Conservation (phyloP, 1,284 basidiomycete species). For the Volvariella surrecta region DNA sequence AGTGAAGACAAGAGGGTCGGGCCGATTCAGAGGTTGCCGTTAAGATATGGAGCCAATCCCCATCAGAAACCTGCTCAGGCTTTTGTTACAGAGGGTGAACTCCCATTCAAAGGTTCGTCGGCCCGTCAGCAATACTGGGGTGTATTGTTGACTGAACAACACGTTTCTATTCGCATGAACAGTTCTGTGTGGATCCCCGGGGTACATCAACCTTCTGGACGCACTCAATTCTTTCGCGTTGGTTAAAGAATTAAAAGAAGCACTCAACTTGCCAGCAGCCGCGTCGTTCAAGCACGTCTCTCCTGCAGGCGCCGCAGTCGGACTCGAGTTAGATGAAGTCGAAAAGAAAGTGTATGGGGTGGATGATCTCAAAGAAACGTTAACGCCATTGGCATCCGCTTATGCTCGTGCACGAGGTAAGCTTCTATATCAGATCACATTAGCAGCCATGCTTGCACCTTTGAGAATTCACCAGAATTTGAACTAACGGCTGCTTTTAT, state of each 20-base stretch:
- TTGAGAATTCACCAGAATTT: background rate
- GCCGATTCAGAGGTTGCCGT: constrained; percentile 74
- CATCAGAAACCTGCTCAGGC: constrained; percentile 99
- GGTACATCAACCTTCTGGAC: constrained; percentile 99
- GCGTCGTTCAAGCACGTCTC: constrained; percentile 99
- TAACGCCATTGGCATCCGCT: constrained; percentile 87
- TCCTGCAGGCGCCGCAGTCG: constrained; percentile 93
- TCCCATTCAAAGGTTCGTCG: constrained; percentile 86
- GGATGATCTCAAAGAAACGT: constrained; percentile 84
- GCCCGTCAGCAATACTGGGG: background rate
- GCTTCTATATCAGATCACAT: constrained; percentile 12
- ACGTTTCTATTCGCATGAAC: background rate
- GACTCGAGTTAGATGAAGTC: constrained; percentile 72
- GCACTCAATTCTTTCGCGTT: constrained; percentile 96
- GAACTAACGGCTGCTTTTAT: background rate
- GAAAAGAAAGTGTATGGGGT: constrained; percentile 97
- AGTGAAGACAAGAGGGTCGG: constrained; percentile 56
- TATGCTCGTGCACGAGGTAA: constrained; percentile 92
- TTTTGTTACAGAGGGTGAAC: constrained; percentile 81
- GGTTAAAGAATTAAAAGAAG: constrained; percentile 89
- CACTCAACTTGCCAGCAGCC: constrained; percentile 84
- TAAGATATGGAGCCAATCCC: constrained; percentile 97
- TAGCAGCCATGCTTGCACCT: background rate
- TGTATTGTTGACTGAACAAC: constrained; percentile 4
- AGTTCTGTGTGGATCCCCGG: constrained; percentile 92